These are phyloP conservation scores for Aschersonia sp. DNA, from an alignment of 2,329 filamentous ascomycete genomes.

Conservation along the genomic window DNA sequence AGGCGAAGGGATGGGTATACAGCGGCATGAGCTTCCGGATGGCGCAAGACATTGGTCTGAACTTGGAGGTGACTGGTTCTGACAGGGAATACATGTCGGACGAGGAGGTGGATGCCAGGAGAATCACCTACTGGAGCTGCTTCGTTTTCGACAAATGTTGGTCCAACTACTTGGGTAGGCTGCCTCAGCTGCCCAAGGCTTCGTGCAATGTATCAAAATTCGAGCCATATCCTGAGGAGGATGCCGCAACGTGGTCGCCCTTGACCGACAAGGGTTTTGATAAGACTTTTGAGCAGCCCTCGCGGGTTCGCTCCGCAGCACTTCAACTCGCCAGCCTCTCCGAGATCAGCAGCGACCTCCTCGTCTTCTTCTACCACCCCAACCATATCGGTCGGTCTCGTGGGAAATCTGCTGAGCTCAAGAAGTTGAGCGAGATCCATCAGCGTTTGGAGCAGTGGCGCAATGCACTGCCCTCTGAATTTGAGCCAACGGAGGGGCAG, in stretches of 20 bases:
- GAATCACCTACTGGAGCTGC: constrained; percentile 94
- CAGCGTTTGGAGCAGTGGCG: constrained; percentile 83
- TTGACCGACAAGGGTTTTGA: constrained; percentile 76
- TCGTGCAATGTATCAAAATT: constrained; percentile 77
- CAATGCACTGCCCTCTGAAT: constrained; percentile 65
- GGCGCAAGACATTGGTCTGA: constrained; percentile 86
- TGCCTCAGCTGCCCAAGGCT: constrained; percentile 70
- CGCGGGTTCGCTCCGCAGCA: constrained; percentile 67
- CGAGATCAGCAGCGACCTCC: constrained; percentile 84
- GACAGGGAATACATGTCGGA: constrained; percentile 51
- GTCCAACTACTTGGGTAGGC: constrained; percentile 89
- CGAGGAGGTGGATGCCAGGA: constrained; percentile 73
- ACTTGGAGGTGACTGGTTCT: constrained; percentile 62
- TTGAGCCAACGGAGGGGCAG: constrained; percentile 81
- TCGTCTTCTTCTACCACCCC: constrained; percentile 85
- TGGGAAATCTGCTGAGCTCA: constrained; percentile 72
- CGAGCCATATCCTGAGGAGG: constrained; percentile 81
- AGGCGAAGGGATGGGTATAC: constrained; percentile 96
- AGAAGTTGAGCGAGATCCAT: constrained; percentile 84
- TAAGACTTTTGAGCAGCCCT: constrained; percentile 59
- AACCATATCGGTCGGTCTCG: constrained; percentile 45
- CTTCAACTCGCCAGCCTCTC: constrained; percentile 72
- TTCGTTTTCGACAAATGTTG: constrained; percentile 98
- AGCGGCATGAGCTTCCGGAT: constrained; percentile 97
- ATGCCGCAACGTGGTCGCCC: constrained; percentile 72